A percentile compares a stretch with the other conserved stretches of the same genome.
These are phyloP conservation scores for Suhomyces taliae DNA, from an alignment of 1,139 yeast species.

Conservation along the genomic window DNA sequence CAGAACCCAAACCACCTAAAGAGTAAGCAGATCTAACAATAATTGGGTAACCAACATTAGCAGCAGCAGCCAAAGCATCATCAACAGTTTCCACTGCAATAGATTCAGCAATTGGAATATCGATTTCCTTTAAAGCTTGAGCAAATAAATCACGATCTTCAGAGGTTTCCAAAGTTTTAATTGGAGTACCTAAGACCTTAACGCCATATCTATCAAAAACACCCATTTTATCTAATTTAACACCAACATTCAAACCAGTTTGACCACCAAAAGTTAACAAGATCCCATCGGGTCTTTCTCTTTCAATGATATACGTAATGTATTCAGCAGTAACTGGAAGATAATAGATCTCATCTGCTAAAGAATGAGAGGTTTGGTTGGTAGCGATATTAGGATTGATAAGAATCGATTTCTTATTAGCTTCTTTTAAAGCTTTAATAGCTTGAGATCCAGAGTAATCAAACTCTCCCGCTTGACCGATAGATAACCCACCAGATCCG, in stretches of 20 bases:
- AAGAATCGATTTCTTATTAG: slow-evolving; percentile 77
- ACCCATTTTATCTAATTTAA: slow-evolving; percentile 89
- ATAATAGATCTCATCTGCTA: slow-evolving; percentile 93
- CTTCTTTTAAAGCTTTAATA: slow-evolving; percentile 91
- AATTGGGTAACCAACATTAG: slow-evolving; percentile 86
- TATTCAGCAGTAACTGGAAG: slow-evolving; percentile 97
- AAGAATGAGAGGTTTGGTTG: slow-evolving; percentile 91
- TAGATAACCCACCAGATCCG: slow-evolving; percentile 97
- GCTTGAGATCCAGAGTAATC: slow-evolving; percentile 99
- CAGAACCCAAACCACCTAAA: slow-evolving; percentile 97
- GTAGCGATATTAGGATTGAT: slow-evolving; percentile 98
- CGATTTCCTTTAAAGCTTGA: slow-evolving; percentile 87
- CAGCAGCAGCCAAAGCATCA: slow-evolving; percentile 88
- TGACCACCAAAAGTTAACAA: slow-evolving; percentile 97
- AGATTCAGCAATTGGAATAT: slow-evolving; percentile 95
- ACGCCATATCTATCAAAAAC: slow-evolving; percentile 87
- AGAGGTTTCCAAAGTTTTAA: slow-evolving; percentile 89
- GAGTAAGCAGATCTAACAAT: slow-evolving; percentile 98
- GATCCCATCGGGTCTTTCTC: slow-evolving; percentile 96
- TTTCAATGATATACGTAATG: slow-evolving; percentile 88
- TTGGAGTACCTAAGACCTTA: slow-evolving; percentile 96
- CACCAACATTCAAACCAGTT: slow-evolving; percentile 95
- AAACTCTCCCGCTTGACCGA: slow-evolving; percentile 99
- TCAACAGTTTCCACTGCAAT: slow-evolving; percentile 93
- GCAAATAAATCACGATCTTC: slow-evolving; percentile 98